Percentiles rank a stretch among this genome's conserved stretches.
These are phyloP conservation scores for Pneumocystis carinii DNA, from an alignment of 1,139 yeast genomes.

Conservation along the genomic window DNA sequence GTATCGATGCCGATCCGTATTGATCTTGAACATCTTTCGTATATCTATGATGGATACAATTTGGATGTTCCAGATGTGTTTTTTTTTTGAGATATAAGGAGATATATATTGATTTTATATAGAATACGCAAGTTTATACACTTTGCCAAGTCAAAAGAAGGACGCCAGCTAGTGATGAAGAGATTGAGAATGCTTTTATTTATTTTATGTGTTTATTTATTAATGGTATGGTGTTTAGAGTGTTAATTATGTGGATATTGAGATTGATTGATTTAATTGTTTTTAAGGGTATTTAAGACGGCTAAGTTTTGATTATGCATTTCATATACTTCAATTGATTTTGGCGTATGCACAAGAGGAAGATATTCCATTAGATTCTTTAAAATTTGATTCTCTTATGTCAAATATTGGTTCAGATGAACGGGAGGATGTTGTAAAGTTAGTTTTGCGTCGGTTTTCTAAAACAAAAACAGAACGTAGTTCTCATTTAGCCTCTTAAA, in stretches of 20 bases:
- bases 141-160: not conserved
- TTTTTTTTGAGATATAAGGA: not conserved
- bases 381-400: not conserved
- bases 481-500: not conserved
- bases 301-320: not conserved
- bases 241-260: no score
- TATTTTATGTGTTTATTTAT: not conserved
- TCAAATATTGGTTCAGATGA: not conserved
- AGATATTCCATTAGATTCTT: not conserved
- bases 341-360: not conserved
- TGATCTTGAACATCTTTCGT: not conserved
- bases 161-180: not conserved
- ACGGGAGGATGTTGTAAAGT: not conserved
- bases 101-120: not conserved
- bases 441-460: not conserved
- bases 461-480: not conserved
- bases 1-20: not conserved
- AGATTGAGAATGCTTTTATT: not conserved
- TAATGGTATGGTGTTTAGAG: not conserved
- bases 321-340: not conserved
- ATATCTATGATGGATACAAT: not conserved
- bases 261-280: not conserved
- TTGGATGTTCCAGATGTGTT: not conserved
- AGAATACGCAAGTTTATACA: not conserved
- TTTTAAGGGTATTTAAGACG: not conserved